Base-by-base conservation (phyloP, 2,329 filamentous ascomycete species). In the Delphinella strobiligena region DNA sequence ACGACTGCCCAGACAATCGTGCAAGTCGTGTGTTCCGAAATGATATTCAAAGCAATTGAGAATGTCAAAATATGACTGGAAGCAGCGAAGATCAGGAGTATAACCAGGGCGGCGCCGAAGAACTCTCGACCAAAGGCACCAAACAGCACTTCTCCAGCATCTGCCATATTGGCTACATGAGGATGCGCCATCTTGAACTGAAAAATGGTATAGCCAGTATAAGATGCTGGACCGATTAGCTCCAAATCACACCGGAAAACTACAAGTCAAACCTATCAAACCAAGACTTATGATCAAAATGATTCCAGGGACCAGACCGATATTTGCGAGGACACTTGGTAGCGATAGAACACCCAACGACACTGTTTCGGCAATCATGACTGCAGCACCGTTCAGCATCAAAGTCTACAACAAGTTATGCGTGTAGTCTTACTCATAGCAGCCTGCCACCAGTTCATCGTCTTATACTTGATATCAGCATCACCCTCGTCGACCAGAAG, bases 51-150 rank as follows among this genome's bases (percentile, higher is more conserved):
- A 40, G 79, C 79, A 51, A 85, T 80, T 14, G 71, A 72, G 47
- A 81, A 82, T 0, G 78, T 82, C 44, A 84, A 61, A 31, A 80
- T 66, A 59, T 86, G 81, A 19, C 77, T 80, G 31, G 72, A 77
- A 58, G 80, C 78, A 47, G 79, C 39, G 59, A 85, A 82, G 39
- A 80, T 62, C 30, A 84, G 62, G 58, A 83, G 78, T 18, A 83
- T 59, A 8, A 72, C 62, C 48, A 81, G 78, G 45, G 72, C 78
- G 47, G 64, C 60, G 16, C 76, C 78, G 40, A 83, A 61, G 15
- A 84, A 44, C 54, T 83, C 78, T 46, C 77, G 71, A 2, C 78
- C 79, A 29, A 74, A 61, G 7, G 61, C 62, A 3, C 80, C 80
- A 43, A 69, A 82, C 33, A 84, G 62, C 32, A 84, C 64, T 38